phyloP scores from a whole-genome alignment of 1,139 yeast genomes.

The Suhomyces taliae region DNA sequence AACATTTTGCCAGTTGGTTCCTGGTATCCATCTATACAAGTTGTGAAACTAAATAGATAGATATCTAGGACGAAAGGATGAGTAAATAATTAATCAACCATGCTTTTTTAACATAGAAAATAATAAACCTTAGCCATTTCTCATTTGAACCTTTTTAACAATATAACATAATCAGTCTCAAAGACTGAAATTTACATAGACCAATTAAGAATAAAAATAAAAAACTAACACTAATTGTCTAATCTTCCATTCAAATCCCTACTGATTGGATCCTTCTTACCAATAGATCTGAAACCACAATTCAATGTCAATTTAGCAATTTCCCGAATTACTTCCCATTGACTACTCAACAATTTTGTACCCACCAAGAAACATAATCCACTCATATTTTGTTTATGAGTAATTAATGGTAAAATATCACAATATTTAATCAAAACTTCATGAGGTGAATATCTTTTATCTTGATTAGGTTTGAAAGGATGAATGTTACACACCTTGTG shows the following conservation, averaged over 20 bases:
- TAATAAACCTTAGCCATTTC: no score
- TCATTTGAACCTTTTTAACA: no score
- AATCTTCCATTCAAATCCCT: constrained; percentile 47
- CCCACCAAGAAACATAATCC: constrained; percentile 42
- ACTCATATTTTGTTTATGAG: constrained; percentile 48
- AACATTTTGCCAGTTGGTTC: no score
- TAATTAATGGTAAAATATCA: constrained; percentile 40
- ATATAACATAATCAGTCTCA: no score
- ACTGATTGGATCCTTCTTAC: constrained; percentile 49
- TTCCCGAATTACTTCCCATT: constrained; percentile 63
- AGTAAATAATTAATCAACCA: no score
- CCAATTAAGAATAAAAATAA: no score
- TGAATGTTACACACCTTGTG: constrained; percentile 30
- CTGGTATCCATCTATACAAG: no score
- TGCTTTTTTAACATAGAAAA: no score
- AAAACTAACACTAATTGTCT: constrained; percentile 5
- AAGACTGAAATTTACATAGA: no score
- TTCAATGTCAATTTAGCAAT: constrained; percentile 56
- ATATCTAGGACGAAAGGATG: no score
- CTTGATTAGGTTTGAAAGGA: constrained; percentile 28
- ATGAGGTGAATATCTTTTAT: constrained; percentile 25
- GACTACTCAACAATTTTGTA: constrained; percentile 49
- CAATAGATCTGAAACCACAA: constrained; percentile 59
- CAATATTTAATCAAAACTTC: constrained; percentile 41
- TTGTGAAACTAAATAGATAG: no score